Conservation (phyloP, 2,329 filamentous ascomycete genomes). For the Cordyceps cateniannulata region DNA sequence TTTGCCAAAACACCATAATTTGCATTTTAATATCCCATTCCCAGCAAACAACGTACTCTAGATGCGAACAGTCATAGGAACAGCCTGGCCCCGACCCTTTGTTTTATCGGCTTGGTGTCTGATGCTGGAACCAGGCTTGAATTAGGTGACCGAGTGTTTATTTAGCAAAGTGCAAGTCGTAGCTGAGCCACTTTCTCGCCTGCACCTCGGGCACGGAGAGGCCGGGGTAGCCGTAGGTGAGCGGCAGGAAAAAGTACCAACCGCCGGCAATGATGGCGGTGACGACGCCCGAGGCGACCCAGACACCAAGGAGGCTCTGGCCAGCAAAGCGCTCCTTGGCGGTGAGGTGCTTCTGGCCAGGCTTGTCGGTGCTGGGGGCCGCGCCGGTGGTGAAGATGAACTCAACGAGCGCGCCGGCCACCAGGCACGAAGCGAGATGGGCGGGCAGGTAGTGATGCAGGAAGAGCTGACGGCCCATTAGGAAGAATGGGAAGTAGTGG, state of each 20-base stretch:
- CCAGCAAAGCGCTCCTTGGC: slow-evolving; percentile 74
- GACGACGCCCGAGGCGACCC: slow-evolving; percentile 71
- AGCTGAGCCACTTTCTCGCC: slow-evolving; percentile 89
- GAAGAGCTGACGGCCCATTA: slow-evolving; percentile 98
- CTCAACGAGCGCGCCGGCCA: slow-evolving; percentile 85
- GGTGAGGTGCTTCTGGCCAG: slow-evolving; percentile 56
- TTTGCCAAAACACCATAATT: background rate
- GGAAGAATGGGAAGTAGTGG: slow-evolving; percentile 94
- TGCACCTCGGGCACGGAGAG: slow-evolving; percentile 71
- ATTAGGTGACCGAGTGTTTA: slow-evolving; percentile 37
- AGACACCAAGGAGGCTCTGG: slow-evolving; percentile 70
- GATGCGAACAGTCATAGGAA: slow-evolving; percentile 1
- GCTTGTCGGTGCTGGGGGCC: slow-evolving; percentile 34
- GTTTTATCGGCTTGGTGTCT: background rate
- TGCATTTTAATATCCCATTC: background rate
- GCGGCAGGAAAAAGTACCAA: slow-evolving; percentile 89
- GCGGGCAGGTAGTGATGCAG: slow-evolving; percentile 95
- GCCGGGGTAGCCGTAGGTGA: slow-evolving; percentile 93
- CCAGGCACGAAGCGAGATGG: slow-evolving; percentile 82
- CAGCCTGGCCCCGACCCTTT: background rate
- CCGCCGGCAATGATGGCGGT: slow-evolving; percentile 62
- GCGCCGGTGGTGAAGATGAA: slow-evolving; percentile 94
- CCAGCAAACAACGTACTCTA: background rate
- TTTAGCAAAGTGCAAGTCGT: slow-evolving; percentile 98
- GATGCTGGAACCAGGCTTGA: background rate